Evolutionary conservation across 495 filamentous ascomycete genomes (phyloP).

Genomic region (Filosporella fistucella): DNA sequence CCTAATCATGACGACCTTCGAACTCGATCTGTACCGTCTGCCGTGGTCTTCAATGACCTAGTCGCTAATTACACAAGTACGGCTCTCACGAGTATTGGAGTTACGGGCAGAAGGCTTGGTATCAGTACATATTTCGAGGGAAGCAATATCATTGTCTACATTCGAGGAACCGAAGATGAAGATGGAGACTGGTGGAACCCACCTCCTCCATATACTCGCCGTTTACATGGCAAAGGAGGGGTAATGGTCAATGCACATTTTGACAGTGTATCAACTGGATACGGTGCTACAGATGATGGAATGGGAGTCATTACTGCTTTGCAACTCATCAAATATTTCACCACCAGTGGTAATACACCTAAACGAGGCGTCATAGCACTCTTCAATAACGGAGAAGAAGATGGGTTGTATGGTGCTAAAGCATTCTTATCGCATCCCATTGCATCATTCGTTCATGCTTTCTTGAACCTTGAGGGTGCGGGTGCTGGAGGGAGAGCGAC

Average conservation of each 20-base stretch:
- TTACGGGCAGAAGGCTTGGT: slow-evolving; percentile 24
- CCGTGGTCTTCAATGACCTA: slow-evolving; percentile 66
- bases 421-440: slow-evolving; percentile 83
- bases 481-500: slow-evolving; percentile 88
- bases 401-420: slow-evolving; percentile 84
- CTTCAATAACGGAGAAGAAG: slow-evolving; percentile 95
- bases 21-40: slow-evolving; percentile 8
- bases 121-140: slow-evolving; percentile 81
- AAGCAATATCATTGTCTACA: slow-evolving; percentile 88
- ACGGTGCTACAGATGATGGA: slow-evolving; percentile 90
- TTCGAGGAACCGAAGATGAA: slow-evolving; percentile 74
- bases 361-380: slow-evolving; percentile 77
- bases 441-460: slow-evolving; percentile 70
- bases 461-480: slow-evolving; percentile 92
- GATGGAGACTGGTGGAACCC: slow-evolving; percentile 59
- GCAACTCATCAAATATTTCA: slow-evolving; percentile 88
- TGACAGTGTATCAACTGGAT: slow-evolving; percentile 87
- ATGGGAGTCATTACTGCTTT: slow-evolving; percentile 81
- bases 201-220: slow-evolving; percentile 29
- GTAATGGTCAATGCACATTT: slow-evolving; percentile 95
- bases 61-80: slow-evolving; percentile 70
- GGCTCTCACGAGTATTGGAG: slow-evolving; percentile 16
- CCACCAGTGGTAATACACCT: slow-evolving; percentile 67
- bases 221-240: slow-evolving; percentile 59
- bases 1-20: slow-evolving; percentile 6